A percentile compares a stretch with the other conserved stretches of the same genome.
Evolutionary conservation across 1,139 yeast genomes (phyloP).

Genomic region (Magnusiomyces fungicola): DNA sequence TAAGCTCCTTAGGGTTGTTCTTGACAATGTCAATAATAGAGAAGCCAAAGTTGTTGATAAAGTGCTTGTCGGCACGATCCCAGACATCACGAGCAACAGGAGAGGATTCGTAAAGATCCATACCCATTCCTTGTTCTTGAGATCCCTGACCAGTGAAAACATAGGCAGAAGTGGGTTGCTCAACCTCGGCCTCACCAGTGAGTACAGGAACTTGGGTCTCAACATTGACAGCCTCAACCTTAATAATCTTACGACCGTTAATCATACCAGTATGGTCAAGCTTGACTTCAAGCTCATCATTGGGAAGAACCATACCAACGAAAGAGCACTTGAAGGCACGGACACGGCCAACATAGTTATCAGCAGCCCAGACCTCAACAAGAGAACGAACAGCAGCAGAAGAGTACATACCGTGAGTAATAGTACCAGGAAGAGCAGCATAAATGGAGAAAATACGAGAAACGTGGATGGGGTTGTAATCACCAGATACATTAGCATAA

Average conservation of each 20-base stretch:
- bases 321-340: constrained; percentile 88
- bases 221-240: constrained; percentile 80
- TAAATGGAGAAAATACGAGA: constrained; percentile 90
- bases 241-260: constrained; percentile 95
- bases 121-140: constrained; percentile 99
- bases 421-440: constrained; percentile 92
- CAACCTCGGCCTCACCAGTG: constrained; percentile 91
- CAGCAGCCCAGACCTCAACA: constrained; percentile 98
- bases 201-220: constrained; percentile 67
- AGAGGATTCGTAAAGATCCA: constrained; percentile 90
- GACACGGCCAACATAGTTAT: constrained; percentile 90
- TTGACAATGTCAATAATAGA: constrained; percentile 91
- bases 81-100: constrained; percentile 92
- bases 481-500: constrained; percentile 96
- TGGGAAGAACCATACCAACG: constrained; percentile 96
- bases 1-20: constrained; percentile 91
- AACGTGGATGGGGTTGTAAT: constrained; percentile 96
- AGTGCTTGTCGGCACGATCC: constrained; percentile 96
- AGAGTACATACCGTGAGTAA: constrained; percentile 98
- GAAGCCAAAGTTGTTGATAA: constrained; percentile 91
- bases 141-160: constrained; percentile 99
- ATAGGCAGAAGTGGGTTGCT: constrained; percentile 93
- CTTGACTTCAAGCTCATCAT: constrained; percentile 78
- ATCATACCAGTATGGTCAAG: constrained; percentile 98
- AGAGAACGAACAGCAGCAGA: constrained; percentile 91